Evolutionary conservation across 805 yeast species (phyloP).

Genomic region (Scheffersomyces stipitis): DNA sequence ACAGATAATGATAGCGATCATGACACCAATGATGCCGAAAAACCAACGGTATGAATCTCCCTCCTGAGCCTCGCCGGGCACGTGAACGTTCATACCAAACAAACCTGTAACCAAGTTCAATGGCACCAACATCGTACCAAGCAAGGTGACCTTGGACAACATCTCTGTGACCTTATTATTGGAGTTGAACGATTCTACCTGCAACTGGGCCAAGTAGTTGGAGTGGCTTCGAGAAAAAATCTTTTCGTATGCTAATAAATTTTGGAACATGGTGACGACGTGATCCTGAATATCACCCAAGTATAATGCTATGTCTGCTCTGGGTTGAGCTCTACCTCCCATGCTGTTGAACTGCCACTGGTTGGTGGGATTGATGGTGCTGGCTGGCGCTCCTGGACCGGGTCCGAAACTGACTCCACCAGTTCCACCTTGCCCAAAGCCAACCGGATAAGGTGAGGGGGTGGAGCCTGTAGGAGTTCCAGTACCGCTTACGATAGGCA

Average conservation of each 20-base stretch:
- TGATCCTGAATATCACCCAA: conserved; percentile 32
- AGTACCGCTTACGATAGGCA: conserved; percentile 7
- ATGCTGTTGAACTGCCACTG: conserved; percentile 5
- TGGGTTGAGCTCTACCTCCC: conserved; percentile 21
- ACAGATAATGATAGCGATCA: conserved; percentile 23
- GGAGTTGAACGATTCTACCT: conserved; percentile 27
- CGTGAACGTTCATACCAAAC: conserved; percentile 29
- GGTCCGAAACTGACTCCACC: conserved; percentile 37
- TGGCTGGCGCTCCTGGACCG: conserved; percentile 32
- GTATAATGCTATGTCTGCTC: conserved; percentile 31
- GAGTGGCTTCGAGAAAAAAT: conserved; percentile 27
- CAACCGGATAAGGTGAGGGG: conserved; percentile 9
- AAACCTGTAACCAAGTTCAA: conserved; percentile 26
- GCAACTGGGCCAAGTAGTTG: conserved; percentile 31
- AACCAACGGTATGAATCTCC: conserved; percentile 14
- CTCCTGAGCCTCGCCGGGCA: conserved; percentile 17
- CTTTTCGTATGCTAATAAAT: conserved; percentile 28
- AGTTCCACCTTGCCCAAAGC: conserved; percentile 10
- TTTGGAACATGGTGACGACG: conserved; percentile 31
- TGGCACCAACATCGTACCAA: conserved; percentile 28
- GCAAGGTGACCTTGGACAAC: conserved; percentile 26
- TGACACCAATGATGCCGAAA: conserved; percentile 22
- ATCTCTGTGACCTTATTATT: conserved; percentile 23
- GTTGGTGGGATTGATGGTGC: conserved; percentile 4
- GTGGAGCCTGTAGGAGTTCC: background rate